Evolutionary conservation across 768 basidiomycete genomes (phyloP).

Genomic region (Gloeopeniophorella convolvens): DNA sequence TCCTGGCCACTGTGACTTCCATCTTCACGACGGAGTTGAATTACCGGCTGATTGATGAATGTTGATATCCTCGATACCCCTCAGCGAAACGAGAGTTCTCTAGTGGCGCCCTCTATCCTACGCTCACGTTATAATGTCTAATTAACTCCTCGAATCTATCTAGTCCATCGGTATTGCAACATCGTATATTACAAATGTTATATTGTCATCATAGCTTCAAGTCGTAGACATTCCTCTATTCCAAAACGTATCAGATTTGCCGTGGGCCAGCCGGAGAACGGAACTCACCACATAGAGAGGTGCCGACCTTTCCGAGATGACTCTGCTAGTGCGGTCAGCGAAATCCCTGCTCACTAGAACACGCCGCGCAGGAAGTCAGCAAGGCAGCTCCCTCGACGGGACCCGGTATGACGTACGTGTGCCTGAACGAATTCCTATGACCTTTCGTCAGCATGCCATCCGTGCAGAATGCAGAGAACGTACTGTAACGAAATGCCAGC

Average conservation of each 20-base stretch:
- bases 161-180: too few relatives aligned
- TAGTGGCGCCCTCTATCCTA: background rate
- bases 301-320: conserved; percentile 7
- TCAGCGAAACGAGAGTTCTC: too few relatives aligned
- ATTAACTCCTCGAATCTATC: background rate
- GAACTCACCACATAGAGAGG: conserved; percentile 9
- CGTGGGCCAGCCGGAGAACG: too few relatives aligned
- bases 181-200: too few relatives aligned
- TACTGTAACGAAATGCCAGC: conserved; percentile 3
- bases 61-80: too few relatives aligned
- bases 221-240: conserved; percentile 5
- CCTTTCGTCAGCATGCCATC: background rate
- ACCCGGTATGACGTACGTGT: conserved; percentile 2
- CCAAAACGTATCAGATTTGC: background rate
- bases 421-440: conserved; percentile 13
- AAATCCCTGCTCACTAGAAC: conserved; percentile 10
- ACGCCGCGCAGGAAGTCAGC: background rate
- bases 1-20: background rate
- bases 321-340: conserved; percentile 12
- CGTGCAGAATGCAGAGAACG: background rate
- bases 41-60: background rate
- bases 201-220: background rate
- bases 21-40: background rate
- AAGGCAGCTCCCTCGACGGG: too few relatives aligned
- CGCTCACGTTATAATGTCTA: background rate